phyloP scores from a whole-genome alignment of 495 filamentous ascomycete genomes.

The Delitschia confertaspora region DNA sequence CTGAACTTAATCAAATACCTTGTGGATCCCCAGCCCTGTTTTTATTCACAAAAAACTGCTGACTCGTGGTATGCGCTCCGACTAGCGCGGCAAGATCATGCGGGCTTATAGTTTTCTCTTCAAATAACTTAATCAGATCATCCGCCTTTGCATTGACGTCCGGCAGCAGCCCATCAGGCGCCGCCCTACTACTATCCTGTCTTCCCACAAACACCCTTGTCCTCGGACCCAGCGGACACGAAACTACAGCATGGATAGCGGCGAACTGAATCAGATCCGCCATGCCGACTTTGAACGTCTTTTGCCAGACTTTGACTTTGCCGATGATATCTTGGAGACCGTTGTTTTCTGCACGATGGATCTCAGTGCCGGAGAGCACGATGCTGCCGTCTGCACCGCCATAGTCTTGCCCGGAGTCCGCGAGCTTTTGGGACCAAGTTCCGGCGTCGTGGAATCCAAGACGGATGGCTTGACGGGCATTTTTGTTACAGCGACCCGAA shows the following conservation, averaged over 20 bases:
- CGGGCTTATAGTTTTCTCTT: constrained; percentile 41
- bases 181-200: constrained; percentile 28
- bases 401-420: constrained; percentile 9
- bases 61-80: constrained; percentile 42
- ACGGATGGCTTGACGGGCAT: constrained; percentile 23
- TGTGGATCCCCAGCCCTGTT: constrained; percentile 31
- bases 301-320: constrained; percentile 1
- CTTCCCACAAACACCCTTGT: constrained; percentile 36
- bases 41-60: constrained; percentile 40
- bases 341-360: constrained; percentile 23
- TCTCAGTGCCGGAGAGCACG: constrained; percentile 11
- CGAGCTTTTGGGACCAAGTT: constrained; percentile 14
- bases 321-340: constrained; percentile 17
- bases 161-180: constrained; percentile 34
- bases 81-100: constrained; percentile 41
- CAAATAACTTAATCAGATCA: constrained; percentile 38
- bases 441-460: constrained; percentile 32
- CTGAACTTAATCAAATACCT: too few relatives aligned
- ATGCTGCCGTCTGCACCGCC: constrained; percentile 29
- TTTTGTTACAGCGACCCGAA: constrained; percentile 24
- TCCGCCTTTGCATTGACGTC: constrained; percentile 29
- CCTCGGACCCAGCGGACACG: constrained; percentile 21
- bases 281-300: constrained; percentile 21
- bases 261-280: constrained; percentile 29
- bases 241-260: constrained; percentile 20